Conservation (phyloP, 2,329 filamentous ascomycete species). For the Stemphylium vesicarium region DNA sequence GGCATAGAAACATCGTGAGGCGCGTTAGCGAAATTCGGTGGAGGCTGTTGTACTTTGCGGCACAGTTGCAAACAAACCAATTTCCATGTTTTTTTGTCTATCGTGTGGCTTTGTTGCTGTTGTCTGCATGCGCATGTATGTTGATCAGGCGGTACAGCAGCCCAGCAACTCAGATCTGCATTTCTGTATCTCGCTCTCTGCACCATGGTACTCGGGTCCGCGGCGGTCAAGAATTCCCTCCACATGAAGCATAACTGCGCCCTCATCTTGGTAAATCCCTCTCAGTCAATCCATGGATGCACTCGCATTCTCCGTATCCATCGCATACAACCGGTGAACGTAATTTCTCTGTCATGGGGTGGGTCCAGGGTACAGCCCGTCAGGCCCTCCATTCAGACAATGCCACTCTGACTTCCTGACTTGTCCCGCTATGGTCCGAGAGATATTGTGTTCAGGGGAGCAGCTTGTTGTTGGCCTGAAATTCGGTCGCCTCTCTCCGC, state of each 20-base stretch:
- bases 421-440: background rate
- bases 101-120: background rate
- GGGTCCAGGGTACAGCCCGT: constrained; percentile 19
- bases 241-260: background rate
- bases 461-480: constrained; percentile 1
- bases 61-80: background rate
- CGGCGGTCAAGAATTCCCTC: background rate
- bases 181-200: background rate
- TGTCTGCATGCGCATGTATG: background rate
- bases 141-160: background rate
- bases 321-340: constrained; percentile 9
- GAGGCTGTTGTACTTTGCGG: constrained; percentile 3
- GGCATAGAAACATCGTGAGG: constrained; percentile 3
- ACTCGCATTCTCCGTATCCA: too few species aligned
- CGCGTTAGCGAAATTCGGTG: constrained; percentile 5
- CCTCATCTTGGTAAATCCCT: background rate
- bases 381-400: constrained; percentile 7
- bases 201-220: background rate
- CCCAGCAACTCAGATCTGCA: constrained; percentile 3
- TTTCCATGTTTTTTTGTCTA: too few species aligned
- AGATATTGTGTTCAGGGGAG: background rate
- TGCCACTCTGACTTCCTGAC: constrained; percentile 5
- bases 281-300: background rate
- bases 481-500: background rate
- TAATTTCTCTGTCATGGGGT: background rate